phyloP scores from a whole-genome alignment of 306 rosid species.

The Cucurbita argyrosperma region DNA sequence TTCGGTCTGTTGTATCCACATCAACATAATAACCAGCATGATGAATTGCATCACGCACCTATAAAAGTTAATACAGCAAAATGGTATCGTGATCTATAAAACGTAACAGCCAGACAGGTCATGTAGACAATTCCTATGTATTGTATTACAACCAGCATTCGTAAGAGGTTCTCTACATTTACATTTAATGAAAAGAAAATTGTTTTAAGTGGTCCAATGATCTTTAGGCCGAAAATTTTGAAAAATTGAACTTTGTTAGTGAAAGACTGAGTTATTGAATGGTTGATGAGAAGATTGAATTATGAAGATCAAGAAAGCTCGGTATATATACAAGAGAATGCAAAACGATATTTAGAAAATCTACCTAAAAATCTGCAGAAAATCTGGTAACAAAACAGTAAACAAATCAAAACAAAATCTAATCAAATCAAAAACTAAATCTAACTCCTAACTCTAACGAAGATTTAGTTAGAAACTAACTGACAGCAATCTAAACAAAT shows the following conservation, averaged over 20 bases:
- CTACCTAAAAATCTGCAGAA: no score
- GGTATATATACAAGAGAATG: no score
- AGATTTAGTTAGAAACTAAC: no score
- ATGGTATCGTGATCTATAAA: background rate
- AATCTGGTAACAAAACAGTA: no score
- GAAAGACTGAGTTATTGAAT: no score
- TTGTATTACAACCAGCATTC: background rate
- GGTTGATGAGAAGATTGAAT: no score
- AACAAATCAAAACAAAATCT: no score
- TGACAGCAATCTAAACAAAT: no score
- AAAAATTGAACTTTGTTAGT: background rate
- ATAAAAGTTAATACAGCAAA: constrained; percentile 7
- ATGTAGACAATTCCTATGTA: background rate
- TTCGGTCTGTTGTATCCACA: constrained; percentile 70
- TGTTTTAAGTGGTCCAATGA: background rate
- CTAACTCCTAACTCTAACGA: no score
- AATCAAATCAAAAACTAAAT: no score
- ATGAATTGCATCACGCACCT: constrained; percentile 63
- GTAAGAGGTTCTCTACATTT: background rate
- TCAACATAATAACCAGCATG: constrained; percentile 60
- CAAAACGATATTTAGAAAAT: no score
- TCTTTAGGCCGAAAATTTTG: background rate
- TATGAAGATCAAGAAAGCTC: no score
- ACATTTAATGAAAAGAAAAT: background rate
- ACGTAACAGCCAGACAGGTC: background rate